Base-by-base conservation (phyloP, 768 basidiomycete species). In the Lactifluus hygrophoroides region DNA sequence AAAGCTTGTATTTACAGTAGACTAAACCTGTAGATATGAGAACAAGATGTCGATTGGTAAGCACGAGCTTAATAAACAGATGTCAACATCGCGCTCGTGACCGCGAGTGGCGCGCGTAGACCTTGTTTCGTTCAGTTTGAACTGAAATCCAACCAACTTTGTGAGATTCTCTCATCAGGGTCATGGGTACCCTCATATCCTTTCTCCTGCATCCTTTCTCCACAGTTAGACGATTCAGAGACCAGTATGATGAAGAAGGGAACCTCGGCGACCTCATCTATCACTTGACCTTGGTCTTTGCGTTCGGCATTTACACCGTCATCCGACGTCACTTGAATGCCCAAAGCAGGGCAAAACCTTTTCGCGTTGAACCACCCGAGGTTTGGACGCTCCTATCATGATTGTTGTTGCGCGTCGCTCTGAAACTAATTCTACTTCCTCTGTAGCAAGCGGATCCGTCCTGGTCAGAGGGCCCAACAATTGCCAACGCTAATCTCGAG, bases 291-390 rank as follows among this genome's bases (percentile, higher is more conserved):
- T 68, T 83, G 28, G 88, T 87, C 74, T 82, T 90, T 62, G 86
- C 80, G 38, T 75, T 87, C 58, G 88, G 90, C 43, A 89, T 92
- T 60, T 90, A 83, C 76, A 76, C 90, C 27, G 86, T 92, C 45
- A 80, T 84, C 65, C 75, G 82, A 72, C 82, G 88, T 42, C 86
- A 89, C 70, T 81, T 85, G 66, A 83, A 82, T 65, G 79, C 83
- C 50, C 79, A 80, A 62, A 93, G 89, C 66, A 82, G 83, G 49
- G 82, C 88, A 0, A 79, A 91, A 2, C 77, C 80, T 2, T 94
- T 95, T 71, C 68, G 73, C 38, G 76, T 79, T 67, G 72, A 72
- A 23, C 66, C 73, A 3, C 91, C 88, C 17, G 72, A 76, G 45
- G 91, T 92, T 68, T 52, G 75, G 70, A n/a, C 57, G 34, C 57